A percentile compares a stretch with the other conserved stretches of the same genome.
Conservation (phyloP, 169 alveolate species). For the Cryptosporidium baileyi region DNA sequence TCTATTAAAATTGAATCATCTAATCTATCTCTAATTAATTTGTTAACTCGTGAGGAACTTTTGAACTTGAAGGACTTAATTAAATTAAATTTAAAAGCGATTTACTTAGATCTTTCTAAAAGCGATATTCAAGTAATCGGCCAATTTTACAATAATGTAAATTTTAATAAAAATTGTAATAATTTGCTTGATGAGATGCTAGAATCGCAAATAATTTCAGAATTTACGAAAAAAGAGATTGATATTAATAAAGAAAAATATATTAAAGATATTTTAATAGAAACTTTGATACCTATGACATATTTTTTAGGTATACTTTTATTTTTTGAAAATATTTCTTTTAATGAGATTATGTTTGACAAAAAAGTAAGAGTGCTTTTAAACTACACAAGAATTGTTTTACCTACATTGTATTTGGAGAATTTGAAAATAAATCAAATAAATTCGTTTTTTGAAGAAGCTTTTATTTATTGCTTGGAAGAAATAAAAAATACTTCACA, state of each 20-base stretch:
- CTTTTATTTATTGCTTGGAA: conserved; percentile 14
- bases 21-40: neutral
- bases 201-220: conserved; percentile 6
- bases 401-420: conserved; percentile 9
- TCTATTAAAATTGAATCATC: no score
- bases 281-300: neutral
- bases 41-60: neutral
- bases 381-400: conserved; percentile 5
- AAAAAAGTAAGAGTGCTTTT: conserved; percentile 19
- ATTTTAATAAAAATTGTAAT: conserved; percentile 3
- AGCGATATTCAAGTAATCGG: neutral
- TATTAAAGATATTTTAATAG: neutral
- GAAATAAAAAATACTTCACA: neutral
- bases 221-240: conserved; percentile 10
- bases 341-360: conserved; percentile 2
- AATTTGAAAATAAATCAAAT: neutral
- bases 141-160: neutral
- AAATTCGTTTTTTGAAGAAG: neutral
- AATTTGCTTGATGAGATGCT: neutral
- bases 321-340: neutral
- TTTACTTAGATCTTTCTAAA: neutral
- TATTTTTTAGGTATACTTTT: conserved; percentile 7
- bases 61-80: neutral
- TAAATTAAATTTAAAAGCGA: neutral
- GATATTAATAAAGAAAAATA: neutral